Base-by-base conservation (phyloP, 495 filamentous ascomycete species). In the Thermothielavioides terrestris region DNA sequence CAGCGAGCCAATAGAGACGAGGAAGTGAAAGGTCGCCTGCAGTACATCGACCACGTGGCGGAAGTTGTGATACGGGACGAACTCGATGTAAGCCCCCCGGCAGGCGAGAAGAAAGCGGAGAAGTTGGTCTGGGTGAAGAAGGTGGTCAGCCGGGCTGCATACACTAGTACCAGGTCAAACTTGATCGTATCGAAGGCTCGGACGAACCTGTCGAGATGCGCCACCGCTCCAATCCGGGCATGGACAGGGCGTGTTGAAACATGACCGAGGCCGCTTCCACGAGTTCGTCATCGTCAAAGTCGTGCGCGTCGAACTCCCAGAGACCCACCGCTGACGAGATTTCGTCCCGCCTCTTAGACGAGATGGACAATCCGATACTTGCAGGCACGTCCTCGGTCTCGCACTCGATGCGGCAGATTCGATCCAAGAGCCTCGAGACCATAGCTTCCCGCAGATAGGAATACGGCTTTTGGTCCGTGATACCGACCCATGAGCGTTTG, bases 11-110 rank as follows among this genome's bases (percentile, higher is more conserved):
- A 96, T 83, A 37, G 79, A 78, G 43, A 96, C 72, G n/a, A 98
- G 75, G 60, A 95, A 94, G 68, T 84, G 83, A 66, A 96, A 98
- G 32, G 86, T 76, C 3, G 92, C 94, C 68, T 98, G 92, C 57
- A 96, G 75, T 32, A 98, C 92, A 71, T 98, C 92, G 43, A 92
- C 81, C 6, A 94, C 92, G 65, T 98, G 92, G 41, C 92, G 88
- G 66, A 96, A 98, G 64, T 98, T 98, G 69, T 98, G 92, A 60
- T 97, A 98, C n/a, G 91, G 86, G 31, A 98, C 88, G 64, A 95
- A 94, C 42, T 78, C 81, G 61, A 96, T 95, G 69, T 98, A 97
- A 14, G 94, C 85, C 39, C 81, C 79, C 42, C 88, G 82, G 61
- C 88, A 85, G 54, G 90, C 88, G 37, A 90, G 71, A 37, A 94